Base-by-base conservation (phyloP, 495 filamentous ascomycete genomes). In the Apodospora peruviana region DNA sequence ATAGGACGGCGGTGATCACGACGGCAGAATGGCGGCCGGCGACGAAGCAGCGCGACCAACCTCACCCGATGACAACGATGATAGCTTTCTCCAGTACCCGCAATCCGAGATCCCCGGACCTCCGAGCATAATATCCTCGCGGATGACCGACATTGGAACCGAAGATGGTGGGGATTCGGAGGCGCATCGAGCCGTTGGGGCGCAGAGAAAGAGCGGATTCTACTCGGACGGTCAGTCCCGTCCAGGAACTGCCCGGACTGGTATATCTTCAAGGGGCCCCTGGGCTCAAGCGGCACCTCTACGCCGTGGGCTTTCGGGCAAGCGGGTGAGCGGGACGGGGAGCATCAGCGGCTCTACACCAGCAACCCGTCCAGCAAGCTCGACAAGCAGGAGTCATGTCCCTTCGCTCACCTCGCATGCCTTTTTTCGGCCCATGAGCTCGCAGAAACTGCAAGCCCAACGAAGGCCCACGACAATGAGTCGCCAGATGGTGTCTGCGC, bases 401-500 rank as follows among this genome's bases (percentile, higher is more conserved):
- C 91, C 93, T 7, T 87, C 86, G 1, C 70, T 98, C 23, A 83
- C 90, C 7, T 89, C 90, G 12, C 85, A 91, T 54, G 91, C 86
- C 17, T 97, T 98, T 66, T 96, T 96, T 57, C 84, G 85, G 8
- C 93, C 93, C 16, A 95, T 98, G 93, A 96, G 90, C 69, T 94
- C 90, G 19, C 91, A 96, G 65, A 82, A 88, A 61, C 73, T 96
- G 41, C 93, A 98, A 66, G 91, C 90, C 43, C 94, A 97, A 63
- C 75, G 93, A 60, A 62, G 73, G 27, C 68, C 72, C 8, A 45
- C 63, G 8, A 66, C 66, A 11, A 60, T 63, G 51, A 62, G 51
- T 16, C 64, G 72, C 47, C 68, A 62, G 41, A 53, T 68, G 36
- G 46, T 61, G 49, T 40, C 58, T 2, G 45, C 45, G 40, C 47